A percentile compares a stretch with the other conserved stretches of the same genome.
phyloP scores from a whole-genome alignment of 164 flowering plant species.

The Akebia trifoliata region DNA sequence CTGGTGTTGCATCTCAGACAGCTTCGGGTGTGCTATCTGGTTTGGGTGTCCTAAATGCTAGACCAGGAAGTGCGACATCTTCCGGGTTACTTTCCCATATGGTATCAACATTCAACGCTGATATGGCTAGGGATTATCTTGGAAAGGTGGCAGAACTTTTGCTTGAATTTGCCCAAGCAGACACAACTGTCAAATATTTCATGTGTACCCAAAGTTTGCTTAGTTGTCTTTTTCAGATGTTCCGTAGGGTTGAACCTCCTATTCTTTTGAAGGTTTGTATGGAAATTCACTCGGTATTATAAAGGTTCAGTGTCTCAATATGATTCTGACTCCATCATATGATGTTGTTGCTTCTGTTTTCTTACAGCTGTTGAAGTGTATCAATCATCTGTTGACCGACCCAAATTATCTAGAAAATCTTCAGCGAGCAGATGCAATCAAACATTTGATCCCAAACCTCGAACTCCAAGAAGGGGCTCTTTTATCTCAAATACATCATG shows the following conservation, averaged over 20 bases:
- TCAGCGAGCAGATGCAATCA: constrained; percentile 96
- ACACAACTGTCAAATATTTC: constrained; percentile 78
- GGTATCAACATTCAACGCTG: constrained; percentile 88
- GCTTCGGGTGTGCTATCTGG: constrained; percentile 96
- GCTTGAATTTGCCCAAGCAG: constrained; percentile 87
- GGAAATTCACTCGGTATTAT: too few relatives aligned
- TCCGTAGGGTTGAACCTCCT: constrained; percentile 78
- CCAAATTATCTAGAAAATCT: constrained; percentile 96
- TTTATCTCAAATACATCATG: constrained; percentile 76
- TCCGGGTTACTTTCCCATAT: constrained; percentile 90
- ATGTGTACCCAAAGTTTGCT: constrained; percentile 98
- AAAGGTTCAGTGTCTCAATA: too few relatives aligned
- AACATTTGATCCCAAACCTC: constrained; percentile 93
- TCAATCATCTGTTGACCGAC: constrained; percentile 89
- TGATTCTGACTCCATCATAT: neutral
- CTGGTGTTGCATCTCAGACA: constrained; percentile 82
- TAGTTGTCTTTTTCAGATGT: constrained; percentile 94
- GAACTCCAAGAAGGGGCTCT: constrained; percentile 91
- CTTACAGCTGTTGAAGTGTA: constrained; percentile 73
- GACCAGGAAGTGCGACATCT: constrained; percentile 94
- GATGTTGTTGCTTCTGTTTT: constrained; percentile 7
- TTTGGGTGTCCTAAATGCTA: constrained; percentile 94
- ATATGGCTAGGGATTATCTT: constrained; percentile 88
- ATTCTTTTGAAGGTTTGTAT: constrained; percentile 78
- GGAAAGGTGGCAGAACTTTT: constrained; percentile 95